A percentile compares a stretch with the other conserved stretches of the same genome.
Conservation (phyloP, 2,329 filamentous ascomycete genomes). For the Pezicula rhizophila region DNA sequence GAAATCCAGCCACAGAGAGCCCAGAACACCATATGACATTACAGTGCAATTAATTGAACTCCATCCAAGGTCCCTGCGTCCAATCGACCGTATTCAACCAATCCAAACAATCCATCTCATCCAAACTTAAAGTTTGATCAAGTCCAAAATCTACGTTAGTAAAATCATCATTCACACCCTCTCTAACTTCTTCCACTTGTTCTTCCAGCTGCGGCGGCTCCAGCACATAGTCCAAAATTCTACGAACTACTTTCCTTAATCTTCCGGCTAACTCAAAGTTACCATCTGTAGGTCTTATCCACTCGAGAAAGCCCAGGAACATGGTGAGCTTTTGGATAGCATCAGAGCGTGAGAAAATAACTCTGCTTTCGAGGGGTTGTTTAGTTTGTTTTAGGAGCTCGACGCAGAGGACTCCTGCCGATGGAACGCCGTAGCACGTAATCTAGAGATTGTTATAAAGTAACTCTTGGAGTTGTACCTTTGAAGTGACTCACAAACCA, state of each 20-base stretch:
- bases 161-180: neutral
- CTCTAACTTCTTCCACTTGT: neutral
- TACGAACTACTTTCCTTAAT: slow-evolving; percentile 16
- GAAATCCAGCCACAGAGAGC: neutral
- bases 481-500: slow-evolving; percentile 19
- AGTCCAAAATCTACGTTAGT: slow-evolving; percentile 11
- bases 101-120: slow-evolving; percentile 17
- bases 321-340: slow-evolving; percentile 25
- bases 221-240: slow-evolving; percentile 21
- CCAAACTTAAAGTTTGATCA: slow-evolving; percentile 9
- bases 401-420: slow-evolving; percentile 23
- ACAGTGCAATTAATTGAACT: slow-evolving; percentile 5
- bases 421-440: slow-evolving; percentile 20
- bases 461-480: neutral
- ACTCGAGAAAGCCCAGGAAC: slow-evolving; percentile 25
- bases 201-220: slow-evolving; percentile 8
- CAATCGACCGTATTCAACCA: slow-evolving; percentile 25
- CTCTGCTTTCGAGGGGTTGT: slow-evolving; percentile 3
- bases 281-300: slow-evolving; percentile 25
- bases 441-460: slow-evolving; percentile 4
- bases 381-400: slow-evolving; percentile 20
- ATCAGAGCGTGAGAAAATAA: slow-evolving; percentile 19
- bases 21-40: neutral
- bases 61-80: slow-evolving; percentile 24
- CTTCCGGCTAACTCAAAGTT: slow-evolving; percentile 21